Evolutionary conservation across 129 eudicot species (phyloP), one percentile per base, ranked within the genome.

Genomic region (Dittrichia graveolens): DNA sequence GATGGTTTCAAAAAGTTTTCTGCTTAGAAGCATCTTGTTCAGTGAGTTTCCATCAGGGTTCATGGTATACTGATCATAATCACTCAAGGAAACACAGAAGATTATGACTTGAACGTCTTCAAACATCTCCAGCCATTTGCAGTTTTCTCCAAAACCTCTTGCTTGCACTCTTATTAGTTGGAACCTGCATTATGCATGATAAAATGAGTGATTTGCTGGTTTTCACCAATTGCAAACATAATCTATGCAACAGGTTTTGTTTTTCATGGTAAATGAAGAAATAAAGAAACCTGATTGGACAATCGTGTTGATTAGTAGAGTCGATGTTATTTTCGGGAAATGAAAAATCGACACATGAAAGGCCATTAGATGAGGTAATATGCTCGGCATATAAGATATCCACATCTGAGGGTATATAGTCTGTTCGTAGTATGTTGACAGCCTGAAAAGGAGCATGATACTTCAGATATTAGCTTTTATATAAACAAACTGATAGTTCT

Each of bases 101-200:
- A 90, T 95, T 43, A 95, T 91, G 48, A 95, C 58, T 65, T 94
- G 79, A 54, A 88, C 97, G 48, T 95, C 99, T 91, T 95, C 99
- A 57, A 95, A 85, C 97, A 91, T 91, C 59, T 95, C 91, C 44
- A 95, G 77, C 99, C 96, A 95, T 80, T 88, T 95, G 84, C 99
- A 90, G 74, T 80, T 95, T 82, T 95, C 97, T 6, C 86, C 96
- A 66, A 83, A 83, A 49, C 97, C 96, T 78, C 92, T 81, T 19
- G 96, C 89, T 80, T 90, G 99, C 68, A 88, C 86, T 81, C 99
- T 85, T 57, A 95, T 86, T 37, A 95, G 89, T 82, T 95, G 99
- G 80, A 78, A 90, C 68, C 99, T 95, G 80, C 34, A 37, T 12
- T 60, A 77, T 15, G 41, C 31, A 24, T 48, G 18, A 7, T 67